Conservation (phyloP, 176 grass and related monocot species). For the Tillandsia fasciculata region DNA sequence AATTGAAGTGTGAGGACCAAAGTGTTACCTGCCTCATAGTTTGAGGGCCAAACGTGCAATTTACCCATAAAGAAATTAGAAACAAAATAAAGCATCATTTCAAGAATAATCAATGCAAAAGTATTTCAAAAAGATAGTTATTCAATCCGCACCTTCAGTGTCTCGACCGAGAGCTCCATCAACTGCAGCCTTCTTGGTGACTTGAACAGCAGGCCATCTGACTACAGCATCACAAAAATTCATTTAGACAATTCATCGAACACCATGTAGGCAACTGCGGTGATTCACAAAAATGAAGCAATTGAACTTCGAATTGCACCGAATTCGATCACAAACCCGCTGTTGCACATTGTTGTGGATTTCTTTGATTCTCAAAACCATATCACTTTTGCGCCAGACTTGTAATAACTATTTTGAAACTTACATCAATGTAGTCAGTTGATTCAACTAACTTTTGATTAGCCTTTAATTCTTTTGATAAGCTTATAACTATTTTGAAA, state of each 20-base stretch:
- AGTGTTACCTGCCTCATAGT: no score
- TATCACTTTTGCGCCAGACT: no score
- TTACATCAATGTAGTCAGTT: no score
- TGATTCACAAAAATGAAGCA: not conserved
- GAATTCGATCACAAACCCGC: slow-evolving; percentile 27
- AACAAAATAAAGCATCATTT: no score
- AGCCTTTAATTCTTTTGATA: no score
- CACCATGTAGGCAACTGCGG: not conserved
- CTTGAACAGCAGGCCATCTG: slow-evolving; percentile 56
- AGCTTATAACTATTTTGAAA: no score
- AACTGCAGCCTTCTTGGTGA: slow-evolving; percentile 77
- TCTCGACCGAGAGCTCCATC: slow-evolving; percentile 74
- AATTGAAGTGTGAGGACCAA: no score
- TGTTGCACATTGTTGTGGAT: slow-evolving; percentile 37
- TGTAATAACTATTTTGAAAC: no score
- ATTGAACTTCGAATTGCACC: not conserved
- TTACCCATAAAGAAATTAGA: no score
- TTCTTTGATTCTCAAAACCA: slow-evolving; percentile 65
- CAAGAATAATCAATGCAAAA: no score
- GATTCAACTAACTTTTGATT: no score
- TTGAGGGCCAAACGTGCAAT: no score
- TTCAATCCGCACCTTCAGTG: slow-evolving; percentile 40
- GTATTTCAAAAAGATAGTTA: not conserved
- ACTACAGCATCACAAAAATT: slow-evolving; percentile 34
- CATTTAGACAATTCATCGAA: not conserved